Conservation (phyloP, 2,329 filamentous ascomycete genomes). For the Clonostachys solani region DNA sequence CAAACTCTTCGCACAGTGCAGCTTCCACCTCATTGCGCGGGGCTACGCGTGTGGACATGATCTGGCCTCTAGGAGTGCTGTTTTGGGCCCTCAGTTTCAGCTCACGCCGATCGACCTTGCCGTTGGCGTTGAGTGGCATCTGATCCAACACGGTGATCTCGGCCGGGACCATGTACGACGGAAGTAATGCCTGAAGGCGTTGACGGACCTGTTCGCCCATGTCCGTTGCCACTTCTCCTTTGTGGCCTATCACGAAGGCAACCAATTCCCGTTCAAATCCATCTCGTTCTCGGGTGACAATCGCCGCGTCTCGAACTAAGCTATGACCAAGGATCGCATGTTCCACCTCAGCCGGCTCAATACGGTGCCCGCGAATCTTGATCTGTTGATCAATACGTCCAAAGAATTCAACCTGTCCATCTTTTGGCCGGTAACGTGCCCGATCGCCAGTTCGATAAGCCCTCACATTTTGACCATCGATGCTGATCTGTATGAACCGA, state of each 20-base stretch:
- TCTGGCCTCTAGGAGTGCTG: too few relatives aligned
- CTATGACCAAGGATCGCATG: constrained; percentile 1
- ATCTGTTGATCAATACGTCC: constrained; percentile 14
- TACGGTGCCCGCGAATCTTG: constrained; percentile 16
- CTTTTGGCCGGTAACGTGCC: constrained; percentile 5
- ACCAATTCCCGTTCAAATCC: too few relatives aligned
- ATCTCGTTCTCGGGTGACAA: constrained; percentile 2
- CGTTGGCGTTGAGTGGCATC: constrained; percentile 11
- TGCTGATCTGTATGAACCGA: constrained; percentile 5
- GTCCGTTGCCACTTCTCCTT: background rate
- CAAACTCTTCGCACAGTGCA: constrained; percentile 28
- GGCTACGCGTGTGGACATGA: too few relatives aligned
- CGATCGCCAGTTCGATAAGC: constrained; percentile 15
- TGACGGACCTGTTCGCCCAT: background rate
- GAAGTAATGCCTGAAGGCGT: too few relatives aligned
- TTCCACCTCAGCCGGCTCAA: constrained; percentile 13
- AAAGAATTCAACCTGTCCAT: constrained; percentile 13
- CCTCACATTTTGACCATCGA: background rate
- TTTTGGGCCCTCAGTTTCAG: background rate
- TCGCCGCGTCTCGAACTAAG: constrained; percentile 1
- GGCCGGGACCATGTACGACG: constrained; percentile 10
- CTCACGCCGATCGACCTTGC: constrained; percentile 9
- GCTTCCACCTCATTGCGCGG: too few relatives aligned
- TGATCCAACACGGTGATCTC: constrained; percentile 6
- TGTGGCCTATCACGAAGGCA: too few relatives aligned